These are phyloP conservation scores for Ensete glaucum DNA, from an alignment of 176 grass and related monocot species.

Conservation along the genomic window DNA sequence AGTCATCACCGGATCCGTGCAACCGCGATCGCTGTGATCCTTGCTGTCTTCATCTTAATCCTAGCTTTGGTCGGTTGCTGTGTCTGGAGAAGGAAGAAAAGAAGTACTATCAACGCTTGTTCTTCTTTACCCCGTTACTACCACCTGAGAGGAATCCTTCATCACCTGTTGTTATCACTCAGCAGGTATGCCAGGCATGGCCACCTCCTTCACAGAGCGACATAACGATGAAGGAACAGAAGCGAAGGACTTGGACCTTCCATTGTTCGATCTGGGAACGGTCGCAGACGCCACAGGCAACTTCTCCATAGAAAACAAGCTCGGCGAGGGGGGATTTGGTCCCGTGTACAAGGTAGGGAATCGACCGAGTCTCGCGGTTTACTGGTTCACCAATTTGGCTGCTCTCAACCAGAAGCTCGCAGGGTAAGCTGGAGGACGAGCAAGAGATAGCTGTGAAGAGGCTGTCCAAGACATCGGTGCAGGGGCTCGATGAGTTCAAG, in stretches of 20 bases:
- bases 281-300: constrained; percentile 9
- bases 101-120: too few relatives aligned
- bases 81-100: too few relatives aligned
- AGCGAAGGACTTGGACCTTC: background rate
- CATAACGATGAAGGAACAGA: background rate
- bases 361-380: too few relatives aligned
- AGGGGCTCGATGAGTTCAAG: constrained; percentile 21
- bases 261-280: background rate
- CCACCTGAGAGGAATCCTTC: too few relatives aligned
- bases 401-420: background rate
- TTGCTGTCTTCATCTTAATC: too few relatives aligned
- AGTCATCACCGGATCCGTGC: too few relatives aligned
- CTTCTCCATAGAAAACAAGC: constrained; percentile 2
- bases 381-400: background rate
- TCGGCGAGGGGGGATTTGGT: background rate
- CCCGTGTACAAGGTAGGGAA: constrained; percentile 12
- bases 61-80: too few relatives aligned
- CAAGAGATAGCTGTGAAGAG: constrained; percentile 25
- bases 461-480: constrained; percentile 12
- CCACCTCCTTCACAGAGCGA: too few relatives aligned
- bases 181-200: too few relatives aligned
- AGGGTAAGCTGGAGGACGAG: constrained; percentile 8
- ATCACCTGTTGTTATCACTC: too few relatives aligned
- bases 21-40: too few relatives aligned
- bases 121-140: too few relatives aligned